These are phyloP conservation scores for Mycena floridula DNA, from an alignment of 768 basidiomycete genomes.

Conservation along the genomic window DNA sequence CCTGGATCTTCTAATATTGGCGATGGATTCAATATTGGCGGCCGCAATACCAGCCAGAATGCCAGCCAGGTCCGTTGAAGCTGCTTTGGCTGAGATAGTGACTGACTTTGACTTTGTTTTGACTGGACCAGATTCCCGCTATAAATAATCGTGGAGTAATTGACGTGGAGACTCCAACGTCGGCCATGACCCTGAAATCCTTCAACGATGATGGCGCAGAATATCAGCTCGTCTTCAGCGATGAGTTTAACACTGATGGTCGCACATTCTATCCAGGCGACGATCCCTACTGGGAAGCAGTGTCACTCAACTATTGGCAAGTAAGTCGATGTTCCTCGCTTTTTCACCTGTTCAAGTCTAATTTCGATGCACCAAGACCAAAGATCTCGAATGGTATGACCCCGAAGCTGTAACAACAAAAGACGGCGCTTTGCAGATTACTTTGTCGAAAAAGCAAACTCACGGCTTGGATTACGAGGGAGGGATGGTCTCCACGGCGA, in stretches of 20 bases:
- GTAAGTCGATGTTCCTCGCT: conserved; percentile 8
- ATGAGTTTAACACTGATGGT: conserved; percentile 63
- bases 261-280: conserved; percentile 47
- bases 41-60: conserved; percentile 43
- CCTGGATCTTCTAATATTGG: conserved; percentile 19
- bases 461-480: conserved; percentile 65
- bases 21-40: conserved; percentile 44
- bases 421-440: conserved; percentile 67
- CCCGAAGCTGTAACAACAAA: conserved; percentile 61
- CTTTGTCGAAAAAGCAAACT: conserved; percentile 50
- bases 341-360: background rate
- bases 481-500: conserved; percentile 15
- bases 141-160: conserved; percentile 45
- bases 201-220: conserved; percentile 27
- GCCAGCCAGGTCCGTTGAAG: conserved; percentile 35
- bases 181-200: conserved; percentile 27
- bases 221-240: conserved; percentile 51
- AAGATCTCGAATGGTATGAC: conserved; percentile 77
- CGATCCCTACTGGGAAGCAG: conserved; percentile 41
- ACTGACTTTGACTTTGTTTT: background rate
- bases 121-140: conserved; percentile 1
- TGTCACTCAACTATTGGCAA: conserved; percentile 63
- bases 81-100: background rate
- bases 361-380: conserved; percentile 27
- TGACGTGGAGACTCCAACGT: conserved; percentile 50